Evolutionary conservation across 345 rosid species (phyloP).

Genomic region (Citrus inodora): DNA sequence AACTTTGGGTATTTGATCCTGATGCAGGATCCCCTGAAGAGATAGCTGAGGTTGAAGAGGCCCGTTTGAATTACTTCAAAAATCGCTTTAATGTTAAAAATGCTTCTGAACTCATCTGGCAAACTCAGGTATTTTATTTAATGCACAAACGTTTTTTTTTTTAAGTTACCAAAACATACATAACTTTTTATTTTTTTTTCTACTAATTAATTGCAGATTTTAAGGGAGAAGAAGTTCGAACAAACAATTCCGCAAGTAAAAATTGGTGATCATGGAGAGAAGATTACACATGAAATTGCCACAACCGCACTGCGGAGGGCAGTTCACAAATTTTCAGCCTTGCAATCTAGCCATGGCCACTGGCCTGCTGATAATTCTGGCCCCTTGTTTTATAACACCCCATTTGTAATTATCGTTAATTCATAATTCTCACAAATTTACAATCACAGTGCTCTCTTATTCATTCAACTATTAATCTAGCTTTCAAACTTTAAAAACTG

Average conservation of each 20-base stretch:
- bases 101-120: slow-evolving; percentile 30
- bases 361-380: slow-evolving; percentile 41
- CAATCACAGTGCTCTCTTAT: neutral
- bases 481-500: neutral
- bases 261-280: slow-evolving; percentile 24
- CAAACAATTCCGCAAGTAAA: slow-evolving; percentile 20
- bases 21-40: slow-evolving; percentile 19
- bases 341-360: slow-evolving; percentile 33
- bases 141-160: no score
- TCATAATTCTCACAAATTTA: neutral
- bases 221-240: slow-evolving; percentile 25
- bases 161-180: no score
- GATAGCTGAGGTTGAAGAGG: slow-evolving; percentile 12
- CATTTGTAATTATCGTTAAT: slow-evolving; percentile 9
- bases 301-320: slow-evolving; percentile 24
- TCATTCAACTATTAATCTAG: neutral
- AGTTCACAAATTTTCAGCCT: slow-evolving; percentile 26
- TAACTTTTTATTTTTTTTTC: no score
- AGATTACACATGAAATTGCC: slow-evolving; percentile 24
- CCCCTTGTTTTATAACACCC: slow-evolving; percentile 27
- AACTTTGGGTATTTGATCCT: slow-evolving; percentile 26
- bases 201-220: slow-evolving; percentile 3
- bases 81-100: slow-evolving; percentile 23
- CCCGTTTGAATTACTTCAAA: slow-evolving; percentile 23
- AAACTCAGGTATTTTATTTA: slow-evolving; percentile 21